phyloP scores from a whole-genome alignment of 129 eudicot species.

The Artemisia tridentata region DNA sequence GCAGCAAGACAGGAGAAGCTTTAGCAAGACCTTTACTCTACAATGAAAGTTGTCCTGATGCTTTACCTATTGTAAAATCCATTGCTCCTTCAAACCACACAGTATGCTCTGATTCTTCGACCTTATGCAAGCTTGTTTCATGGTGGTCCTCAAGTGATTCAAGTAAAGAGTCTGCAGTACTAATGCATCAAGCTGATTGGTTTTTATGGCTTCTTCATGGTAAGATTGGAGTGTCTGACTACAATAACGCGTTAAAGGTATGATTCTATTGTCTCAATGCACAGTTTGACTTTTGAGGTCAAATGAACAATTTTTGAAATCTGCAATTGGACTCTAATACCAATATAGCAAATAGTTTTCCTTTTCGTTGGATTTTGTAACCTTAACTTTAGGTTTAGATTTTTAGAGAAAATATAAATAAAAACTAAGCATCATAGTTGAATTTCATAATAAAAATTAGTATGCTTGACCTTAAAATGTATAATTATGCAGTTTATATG shows the following conservation, averaged over 20 bases:
- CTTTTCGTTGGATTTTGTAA: background rate
- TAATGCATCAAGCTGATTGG: conserved; percentile 99
- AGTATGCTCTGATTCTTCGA: conserved; percentile 87
- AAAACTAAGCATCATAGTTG: background rate
- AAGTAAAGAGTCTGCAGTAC: conserved; percentile 58
- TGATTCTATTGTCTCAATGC: background rate
- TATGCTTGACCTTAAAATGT: conserved; percentile 12
- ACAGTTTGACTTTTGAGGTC: conserved; percentile 18
- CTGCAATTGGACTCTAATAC: background rate
- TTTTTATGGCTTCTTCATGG: conserved; percentile 97
- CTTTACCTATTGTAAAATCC: conserved; percentile 72
- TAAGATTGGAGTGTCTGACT: conserved; percentile 90
- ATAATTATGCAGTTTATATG: background rate
- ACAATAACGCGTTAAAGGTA: conserved; percentile 95
- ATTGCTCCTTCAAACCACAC: conserved; percentile 92
- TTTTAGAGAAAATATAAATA: background rate
- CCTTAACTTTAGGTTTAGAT: background rate
- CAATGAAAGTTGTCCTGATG: conserved; percentile 90
- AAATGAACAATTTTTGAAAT: background rate
- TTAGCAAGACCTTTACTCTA: conserved; percentile 77
- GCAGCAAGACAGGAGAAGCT: conserved; percentile 85
- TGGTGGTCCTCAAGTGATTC: conserved; percentile 82
- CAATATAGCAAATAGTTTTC: background rate
- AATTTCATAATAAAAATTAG: background rate
- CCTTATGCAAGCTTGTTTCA: conserved; percentile 91